Percentiles rank a stretch among this genome's conserved stretches.
These are phyloP conservation scores for Dendryphion nanum DNA, from an alignment of 2,329 filamentous ascomycete genomes.

Conservation along the genomic window DNA sequence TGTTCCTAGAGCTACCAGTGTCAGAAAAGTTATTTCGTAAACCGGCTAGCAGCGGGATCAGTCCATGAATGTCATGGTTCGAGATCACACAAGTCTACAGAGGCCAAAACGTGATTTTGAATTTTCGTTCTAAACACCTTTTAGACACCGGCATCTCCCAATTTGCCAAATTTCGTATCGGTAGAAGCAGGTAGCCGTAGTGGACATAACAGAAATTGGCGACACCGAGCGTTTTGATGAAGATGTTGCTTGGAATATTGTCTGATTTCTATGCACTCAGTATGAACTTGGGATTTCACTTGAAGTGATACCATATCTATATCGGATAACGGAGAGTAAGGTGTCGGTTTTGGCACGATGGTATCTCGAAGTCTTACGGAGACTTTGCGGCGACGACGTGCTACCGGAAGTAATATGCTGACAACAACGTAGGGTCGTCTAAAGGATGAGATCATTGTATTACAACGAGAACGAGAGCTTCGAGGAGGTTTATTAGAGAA, in stretches of 20 bases:
- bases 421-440: conserved; percentile 42
- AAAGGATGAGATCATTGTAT: background rate
- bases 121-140: too few relatives aligned
- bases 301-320: conserved; percentile 47
- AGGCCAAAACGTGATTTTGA: too few relatives aligned
- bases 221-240: conserved; percentile 44
- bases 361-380: conserved; percentile 46
- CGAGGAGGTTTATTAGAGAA: background rate
- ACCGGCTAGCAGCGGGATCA: background rate
- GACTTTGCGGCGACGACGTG: conserved; percentile 42
- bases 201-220: conserved; percentile 50
- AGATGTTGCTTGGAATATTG: conserved; percentile 44
- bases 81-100: background rate
- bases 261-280: conserved; percentile 34
- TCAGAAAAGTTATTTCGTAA: background rate
- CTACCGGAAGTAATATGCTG: conserved; percentile 41
- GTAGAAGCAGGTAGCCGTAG: conserved; percentile 14
- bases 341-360: conserved; percentile 38
- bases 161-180: too few relatives aligned
- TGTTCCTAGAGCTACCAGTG: too few relatives aligned
- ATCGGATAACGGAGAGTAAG: conserved; percentile 43
- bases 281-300: conserved; percentile 36
- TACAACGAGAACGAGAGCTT: background rate
- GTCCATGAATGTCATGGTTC: background rate
- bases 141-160: too few relatives aligned